Evolutionary conservation across 208 protist species (phyloP).

Genomic region (Acanthamoeba healyi): DNA sequence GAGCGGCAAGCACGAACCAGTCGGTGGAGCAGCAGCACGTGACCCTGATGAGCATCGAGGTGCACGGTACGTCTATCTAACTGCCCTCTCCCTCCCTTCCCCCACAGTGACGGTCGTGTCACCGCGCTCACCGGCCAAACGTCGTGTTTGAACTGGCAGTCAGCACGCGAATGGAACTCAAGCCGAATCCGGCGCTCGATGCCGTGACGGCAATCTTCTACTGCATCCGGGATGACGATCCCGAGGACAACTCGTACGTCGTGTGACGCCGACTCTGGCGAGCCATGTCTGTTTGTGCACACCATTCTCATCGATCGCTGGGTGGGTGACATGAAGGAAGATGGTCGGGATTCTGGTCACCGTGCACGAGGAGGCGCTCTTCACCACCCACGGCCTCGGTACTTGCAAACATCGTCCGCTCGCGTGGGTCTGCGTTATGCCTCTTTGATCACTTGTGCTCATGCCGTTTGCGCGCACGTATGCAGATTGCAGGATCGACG

Average conservation of each 20-base stretch:
- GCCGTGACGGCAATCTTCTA: slow-evolving; percentile 69
- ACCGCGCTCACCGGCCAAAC: too few species aligned
- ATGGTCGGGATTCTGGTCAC: slow-evolving; percentile 64
- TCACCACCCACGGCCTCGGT: slow-evolving; percentile 69
- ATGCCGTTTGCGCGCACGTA: not conserved
- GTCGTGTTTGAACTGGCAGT: too few species aligned
- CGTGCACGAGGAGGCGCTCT: not conserved
- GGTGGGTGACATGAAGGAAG: not conserved
- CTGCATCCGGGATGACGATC: slow-evolving; percentile 70
- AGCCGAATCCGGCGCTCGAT: slow-evolving; percentile 53
- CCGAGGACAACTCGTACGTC: slow-evolving; percentile 37
- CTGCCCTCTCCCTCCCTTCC: too few species aligned
- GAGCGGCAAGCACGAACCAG: not conserved
- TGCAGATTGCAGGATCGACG: slow-evolving; percentile 71
- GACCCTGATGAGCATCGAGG: slow-evolving; percentile 64
- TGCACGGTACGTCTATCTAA: slow-evolving; percentile 69
- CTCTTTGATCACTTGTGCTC: not conserved
- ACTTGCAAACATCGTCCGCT: not conserved
- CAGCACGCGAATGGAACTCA: slow-evolving; percentile 42
- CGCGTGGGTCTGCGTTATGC: not conserved
- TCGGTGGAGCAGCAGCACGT: slow-evolving; percentile 61
- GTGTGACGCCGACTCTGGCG: too few species aligned
- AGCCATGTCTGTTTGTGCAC: not conserved
- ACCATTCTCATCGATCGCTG: not conserved
- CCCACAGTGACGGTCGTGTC: too few species aligned